Conservation (phyloP, 1,284 basidiomycete species). For the Malassezia slooffiae region DNA sequence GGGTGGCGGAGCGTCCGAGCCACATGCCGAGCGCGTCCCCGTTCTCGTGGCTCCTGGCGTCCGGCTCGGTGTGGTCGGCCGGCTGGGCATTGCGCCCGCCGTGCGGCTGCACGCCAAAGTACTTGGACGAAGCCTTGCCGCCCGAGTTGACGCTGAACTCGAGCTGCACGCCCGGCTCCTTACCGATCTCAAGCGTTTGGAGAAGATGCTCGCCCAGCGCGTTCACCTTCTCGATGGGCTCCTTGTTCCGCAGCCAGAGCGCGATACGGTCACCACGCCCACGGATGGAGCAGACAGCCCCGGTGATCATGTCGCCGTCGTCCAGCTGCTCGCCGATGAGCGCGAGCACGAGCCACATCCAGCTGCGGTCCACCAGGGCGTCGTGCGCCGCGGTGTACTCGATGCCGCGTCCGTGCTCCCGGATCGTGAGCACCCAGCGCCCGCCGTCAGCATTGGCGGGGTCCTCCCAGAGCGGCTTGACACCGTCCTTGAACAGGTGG, state of each 20-base stretch:
- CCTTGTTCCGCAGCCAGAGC: constrained; percentile 70
- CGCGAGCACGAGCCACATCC: constrained; percentile 81
- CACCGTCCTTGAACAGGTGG: constrained; percentile 78
- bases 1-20: constrained; percentile 8
- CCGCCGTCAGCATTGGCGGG: constrained; percentile 77
- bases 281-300: constrained; percentile 65
- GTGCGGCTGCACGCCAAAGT: neutral
- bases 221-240: constrained; percentile 72
- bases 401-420: constrained; percentile 34
- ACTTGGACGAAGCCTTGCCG: constrained; percentile 5
- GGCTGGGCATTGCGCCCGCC: neutral
- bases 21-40: constrained; percentile 1
- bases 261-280: constrained; percentile 81
- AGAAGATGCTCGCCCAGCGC: constrained; percentile 61
- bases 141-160: constrained; percentile 22
- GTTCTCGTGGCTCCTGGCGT: neutral
- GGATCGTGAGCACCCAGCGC: constrained; percentile 88
- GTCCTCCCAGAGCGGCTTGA: constrained; percentile 92
- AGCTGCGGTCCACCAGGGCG: constrained; percentile 67
- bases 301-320: constrained; percentile 73
- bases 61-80: neutral
- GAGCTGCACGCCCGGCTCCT: constrained; percentile 18
- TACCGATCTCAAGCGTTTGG: constrained; percentile 16
- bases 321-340: constrained; percentile 82
- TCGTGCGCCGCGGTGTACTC: constrained; percentile 53